Conservation (phyloP, 179 eudicot species). For the Carnegiea gigantea region DNA sequence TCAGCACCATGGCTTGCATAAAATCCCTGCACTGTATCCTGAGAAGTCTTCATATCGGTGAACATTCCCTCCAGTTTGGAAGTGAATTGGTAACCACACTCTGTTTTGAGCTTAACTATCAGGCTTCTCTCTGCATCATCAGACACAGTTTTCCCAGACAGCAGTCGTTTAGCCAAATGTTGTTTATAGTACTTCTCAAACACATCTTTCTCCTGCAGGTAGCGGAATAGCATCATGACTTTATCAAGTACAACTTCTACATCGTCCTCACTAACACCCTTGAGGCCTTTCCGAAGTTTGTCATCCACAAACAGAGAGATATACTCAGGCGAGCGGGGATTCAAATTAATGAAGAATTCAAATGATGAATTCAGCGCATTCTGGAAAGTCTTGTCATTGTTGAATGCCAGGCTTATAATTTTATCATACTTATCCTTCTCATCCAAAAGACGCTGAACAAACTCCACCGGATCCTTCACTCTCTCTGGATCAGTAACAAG, state of each 20-base stretch:
- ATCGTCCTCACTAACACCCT: conserved; percentile 83
- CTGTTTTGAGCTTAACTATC: conserved; percentile 89
- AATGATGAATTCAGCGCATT: conserved; percentile 90
- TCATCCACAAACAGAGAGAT: conserved; percentile 91
- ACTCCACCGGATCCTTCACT: conserved; percentile 87
- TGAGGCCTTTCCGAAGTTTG: conserved; percentile 78
- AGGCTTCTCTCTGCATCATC: conserved; percentile 97
- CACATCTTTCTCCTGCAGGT: conserved; percentile 88
- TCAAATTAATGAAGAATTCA: conserved; percentile 81
- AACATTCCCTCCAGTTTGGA: conserved; percentile 93
- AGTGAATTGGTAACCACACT: conserved; percentile 89
- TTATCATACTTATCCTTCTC: conserved; percentile 81
- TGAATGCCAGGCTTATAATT: conserved; percentile 64
- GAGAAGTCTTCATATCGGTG: conserved; percentile 86
- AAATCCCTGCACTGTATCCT: conserved; percentile 89
- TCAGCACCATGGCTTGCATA: conserved; percentile 58
- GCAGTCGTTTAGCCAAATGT: conserved; percentile 80
- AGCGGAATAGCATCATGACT: conserved; percentile 87
- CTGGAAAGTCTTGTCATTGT: conserved; percentile 82
- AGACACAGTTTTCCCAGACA: conserved; percentile 76
- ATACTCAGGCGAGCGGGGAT: conserved; percentile 81
- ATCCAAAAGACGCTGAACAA: conserved; percentile 77
- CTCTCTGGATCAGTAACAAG: conserved; percentile 91
- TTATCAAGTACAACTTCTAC: conserved; percentile 77
- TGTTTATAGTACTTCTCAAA: conserved; percentile 90